Percentiles rank a stretch among this genome's conserved stretches.
These are phyloP conservation scores for Teunomyces cretensis DNA, from an alignment of 805 yeast genomes.

Conservation along the genomic window DNA sequence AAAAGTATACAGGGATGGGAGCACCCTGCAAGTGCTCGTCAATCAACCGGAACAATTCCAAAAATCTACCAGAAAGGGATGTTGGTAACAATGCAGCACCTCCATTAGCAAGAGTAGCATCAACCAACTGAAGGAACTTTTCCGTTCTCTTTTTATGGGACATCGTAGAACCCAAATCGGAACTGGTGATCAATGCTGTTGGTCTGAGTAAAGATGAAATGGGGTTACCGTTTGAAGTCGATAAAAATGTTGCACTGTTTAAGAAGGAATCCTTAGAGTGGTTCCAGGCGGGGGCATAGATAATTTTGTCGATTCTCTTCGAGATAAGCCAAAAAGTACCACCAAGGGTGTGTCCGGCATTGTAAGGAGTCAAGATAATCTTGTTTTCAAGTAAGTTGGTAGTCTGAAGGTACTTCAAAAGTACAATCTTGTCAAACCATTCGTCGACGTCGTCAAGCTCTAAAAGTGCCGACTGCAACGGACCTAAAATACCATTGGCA, in stretches of 20 bases:
- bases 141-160: conserved; percentile 65
- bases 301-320: conserved; percentile 72
- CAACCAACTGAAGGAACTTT: conserved; percentile 59
- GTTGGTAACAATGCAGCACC: conserved; percentile 86
- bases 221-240: conserved; percentile 53
- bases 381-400: conserved; percentile 64
- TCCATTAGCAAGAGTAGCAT: conserved; percentile 66
- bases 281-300: conserved; percentile 93
- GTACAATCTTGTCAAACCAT: conserved; percentile 67
- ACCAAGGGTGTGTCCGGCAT: conserved; percentile 91
- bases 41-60: conserved; percentile 74
- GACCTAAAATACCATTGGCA: conserved; percentile 72
- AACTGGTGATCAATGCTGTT: conserved; percentile 74
- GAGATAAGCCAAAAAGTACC: conserved; percentile 86
- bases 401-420: conserved; percentile 80
- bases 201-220: conserved; percentile 71
- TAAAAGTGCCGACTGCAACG: conserved; percentile 53
- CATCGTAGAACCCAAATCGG: conserved; percentile 63
- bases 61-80: conserved; percentile 72
- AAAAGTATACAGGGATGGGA: conserved; percentile 68
- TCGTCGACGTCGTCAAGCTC: conserved; percentile 76
- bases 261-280: conserved; percentile 86
- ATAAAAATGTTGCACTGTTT: conserved; percentile 64
- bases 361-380: conserved; percentile 71
- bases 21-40: conserved; percentile 61